phyloP scores from a whole-genome alignment of 208 protist genomes.

The Acanthamoeba royreba region DNA sequence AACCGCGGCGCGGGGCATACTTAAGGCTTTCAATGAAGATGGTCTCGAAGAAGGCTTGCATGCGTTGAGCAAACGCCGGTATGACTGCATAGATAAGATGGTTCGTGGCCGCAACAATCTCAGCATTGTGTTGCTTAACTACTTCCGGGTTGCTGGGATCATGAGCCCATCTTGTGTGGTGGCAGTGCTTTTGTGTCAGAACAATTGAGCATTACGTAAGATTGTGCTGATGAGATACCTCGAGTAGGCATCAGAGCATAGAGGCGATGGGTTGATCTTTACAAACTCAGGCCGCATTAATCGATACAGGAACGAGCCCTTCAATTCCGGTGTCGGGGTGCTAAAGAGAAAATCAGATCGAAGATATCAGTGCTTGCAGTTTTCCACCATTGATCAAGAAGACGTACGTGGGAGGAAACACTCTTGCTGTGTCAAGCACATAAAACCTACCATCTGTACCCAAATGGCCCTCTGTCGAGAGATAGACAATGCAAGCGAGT shows the following conservation, averaged over 20 bases:
- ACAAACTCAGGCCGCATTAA: not conserved
- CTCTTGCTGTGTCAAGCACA: not conserved
- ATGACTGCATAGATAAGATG: not conserved
- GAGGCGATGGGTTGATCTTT: not conserved
- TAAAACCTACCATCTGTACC: not conserved
- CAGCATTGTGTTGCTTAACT: slow-evolving; percentile 10
- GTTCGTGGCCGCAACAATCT: not conserved
- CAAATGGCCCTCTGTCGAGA: not conserved
- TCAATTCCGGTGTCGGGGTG: not conserved
- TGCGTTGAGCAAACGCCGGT: not conserved
- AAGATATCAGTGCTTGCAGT: not conserved
- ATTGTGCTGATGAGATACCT: not conserved
- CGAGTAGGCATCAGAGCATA: not conserved
- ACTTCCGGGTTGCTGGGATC: not conserved
- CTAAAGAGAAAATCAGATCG: not conserved
- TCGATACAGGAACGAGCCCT: not conserved
- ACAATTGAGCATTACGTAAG: not conserved
- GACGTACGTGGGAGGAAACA: not conserved
- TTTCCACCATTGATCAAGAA: too few species aligned
- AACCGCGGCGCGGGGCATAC: not conserved
- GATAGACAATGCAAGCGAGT: not conserved
- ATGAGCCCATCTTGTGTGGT: not conserved
- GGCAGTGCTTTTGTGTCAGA: not conserved
- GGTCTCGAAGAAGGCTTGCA: slow-evolving; percentile 13
- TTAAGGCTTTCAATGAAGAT: slow-evolving; percentile 22